A percentile compares a stretch with the other conserved stretches of the same genome.
Conservation (phyloP, 2,329 filamentous ascomycete species). For the Colletotrichum gloeosporioides region DNA sequence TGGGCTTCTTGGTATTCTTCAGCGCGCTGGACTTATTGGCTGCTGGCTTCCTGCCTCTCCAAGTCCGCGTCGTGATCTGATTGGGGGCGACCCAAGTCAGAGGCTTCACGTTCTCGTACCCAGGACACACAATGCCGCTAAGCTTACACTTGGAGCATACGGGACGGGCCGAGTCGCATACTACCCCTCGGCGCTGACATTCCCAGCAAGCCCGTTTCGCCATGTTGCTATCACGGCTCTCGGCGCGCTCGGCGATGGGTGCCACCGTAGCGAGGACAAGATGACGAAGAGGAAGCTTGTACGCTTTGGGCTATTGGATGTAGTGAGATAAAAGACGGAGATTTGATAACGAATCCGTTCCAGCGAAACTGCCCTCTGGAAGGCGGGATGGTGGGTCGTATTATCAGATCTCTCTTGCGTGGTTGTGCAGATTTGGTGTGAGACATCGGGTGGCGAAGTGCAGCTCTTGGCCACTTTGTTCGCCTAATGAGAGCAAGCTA, state of each 20-base stretch:
- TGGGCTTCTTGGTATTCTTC: not conserved
- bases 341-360: not conserved
- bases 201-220: conserved; percentile 41
- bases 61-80: conserved; percentile 21
- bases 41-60: conserved; percentile 9
- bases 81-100: conserved; percentile 37
- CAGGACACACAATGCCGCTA: conserved; percentile 39
- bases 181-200: conserved; percentile 42
- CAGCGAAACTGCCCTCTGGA: not conserved
- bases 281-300: not conserved
- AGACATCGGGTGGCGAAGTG: not conserved
- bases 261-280: not conserved
- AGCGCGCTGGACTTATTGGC: not conserved
- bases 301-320: not conserved
- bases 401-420: not conserved
- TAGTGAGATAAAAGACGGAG: not conserved
- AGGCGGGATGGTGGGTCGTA: not conserved
- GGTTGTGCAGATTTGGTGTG: conserved; percentile 24
- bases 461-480: conserved; percentile 13
- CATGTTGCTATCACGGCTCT: not conserved
- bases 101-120: conserved; percentile 42
- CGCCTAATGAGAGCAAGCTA: not conserved
- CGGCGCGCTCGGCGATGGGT: not conserved
- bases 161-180: conserved; percentile 41
- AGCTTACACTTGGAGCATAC: conserved; percentile 39